Evolutionary conservation across 176 grass and related monocot species (phyloP).

Genomic region (Chloris gayana): DNA sequence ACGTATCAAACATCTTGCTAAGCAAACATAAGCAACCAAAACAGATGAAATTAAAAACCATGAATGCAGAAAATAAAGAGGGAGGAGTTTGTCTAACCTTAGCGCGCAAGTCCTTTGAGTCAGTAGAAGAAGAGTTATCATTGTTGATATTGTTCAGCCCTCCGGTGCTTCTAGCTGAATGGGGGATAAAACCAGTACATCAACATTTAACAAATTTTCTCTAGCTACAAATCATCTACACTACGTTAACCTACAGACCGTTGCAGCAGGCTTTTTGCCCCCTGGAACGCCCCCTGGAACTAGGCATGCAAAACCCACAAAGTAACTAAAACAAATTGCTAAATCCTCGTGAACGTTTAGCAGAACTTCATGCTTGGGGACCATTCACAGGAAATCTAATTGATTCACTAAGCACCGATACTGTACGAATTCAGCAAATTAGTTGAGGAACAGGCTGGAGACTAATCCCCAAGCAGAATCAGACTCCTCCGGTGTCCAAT

Average conservation of each 20-base stretch:
- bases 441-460: not conserved
- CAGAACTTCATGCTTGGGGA: not conserved
- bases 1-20: too few relatives aligned
- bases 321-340: slow-evolving; percentile 7
- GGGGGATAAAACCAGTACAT: not conserved
- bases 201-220: slow-evolving; percentile 14
- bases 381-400: not conserved
- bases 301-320: not conserved
- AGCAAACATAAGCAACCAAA: not conserved
- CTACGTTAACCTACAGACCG: not conserved
- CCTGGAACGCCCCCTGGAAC: not conserved
- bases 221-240: not conserved
- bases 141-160: slow-evolving; percentile 51
- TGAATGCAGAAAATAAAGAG: not conserved
- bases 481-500: slow-evolving; percentile 5
- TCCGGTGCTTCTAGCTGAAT: slow-evolving; percentile 64
- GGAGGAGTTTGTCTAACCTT: slow-evolving; percentile 51
- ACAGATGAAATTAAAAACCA: not conserved
- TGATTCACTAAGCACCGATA: not conserved
- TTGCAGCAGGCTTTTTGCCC: not conserved
- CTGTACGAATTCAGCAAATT: not conserved
- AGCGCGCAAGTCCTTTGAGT: slow-evolving; percentile 76
- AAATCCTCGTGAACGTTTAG: not conserved
- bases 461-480: not conserved
- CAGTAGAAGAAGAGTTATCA: slow-evolving; percentile 43